A percentile compares a stretch with the other conserved stretches of the same genome.
Evolutionary conservation across 1,284 basidiomycete species (phyloP).

Genomic region (Cryptococcus sp.): DNA sequence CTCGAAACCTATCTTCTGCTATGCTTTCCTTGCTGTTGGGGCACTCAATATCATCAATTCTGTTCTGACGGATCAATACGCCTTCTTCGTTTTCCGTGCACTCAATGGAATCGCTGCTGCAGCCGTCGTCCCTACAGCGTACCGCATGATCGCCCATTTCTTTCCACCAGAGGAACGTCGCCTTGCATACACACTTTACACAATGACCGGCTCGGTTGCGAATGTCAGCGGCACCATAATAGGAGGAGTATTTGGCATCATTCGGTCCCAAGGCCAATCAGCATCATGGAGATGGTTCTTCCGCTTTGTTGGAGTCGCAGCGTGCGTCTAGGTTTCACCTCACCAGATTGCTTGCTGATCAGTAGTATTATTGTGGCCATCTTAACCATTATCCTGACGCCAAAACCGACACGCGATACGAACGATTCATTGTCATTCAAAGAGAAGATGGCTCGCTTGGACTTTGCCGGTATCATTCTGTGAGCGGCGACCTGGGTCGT

Average conservation of each 20-base stretch:
- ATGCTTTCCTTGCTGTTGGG: constrained; percentile 23
- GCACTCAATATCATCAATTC: constrained; percentile 31
- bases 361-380: too few relatives aligned
- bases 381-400: neutral
- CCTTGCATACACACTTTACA: constrained; percentile 38
- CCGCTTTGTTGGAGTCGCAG: too few relatives aligned
- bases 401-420: constrained; percentile 18
- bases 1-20: constrained; percentile 31
- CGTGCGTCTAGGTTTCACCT: too few relatives aligned
- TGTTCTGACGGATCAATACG: constrained; percentile 30
- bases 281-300: constrained; percentile 47
- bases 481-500: constrained; percentile 31
- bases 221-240: constrained; percentile 40
- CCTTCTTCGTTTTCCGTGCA: constrained; percentile 34
- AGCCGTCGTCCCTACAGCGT: constrained; percentile 33
- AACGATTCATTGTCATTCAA: constrained; percentile 7
- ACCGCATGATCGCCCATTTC: constrained; percentile 39
- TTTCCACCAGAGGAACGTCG: constrained; percentile 33
- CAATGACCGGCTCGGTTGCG: constrained; percentile 40
- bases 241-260: constrained; percentile 41
- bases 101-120: constrained; percentile 28
- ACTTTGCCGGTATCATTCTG: constrained; percentile 13
- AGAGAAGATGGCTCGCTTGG: constrained; percentile 25
- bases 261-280: constrained; percentile 41
- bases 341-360: constrained; percentile 8